Percentiles rank a stretch among this genome's conserved stretches.
phyloP scores from a whole-genome alignment of 495 filamentous ascomycete genomes.

The Rhizodiscina lignyota region DNA sequence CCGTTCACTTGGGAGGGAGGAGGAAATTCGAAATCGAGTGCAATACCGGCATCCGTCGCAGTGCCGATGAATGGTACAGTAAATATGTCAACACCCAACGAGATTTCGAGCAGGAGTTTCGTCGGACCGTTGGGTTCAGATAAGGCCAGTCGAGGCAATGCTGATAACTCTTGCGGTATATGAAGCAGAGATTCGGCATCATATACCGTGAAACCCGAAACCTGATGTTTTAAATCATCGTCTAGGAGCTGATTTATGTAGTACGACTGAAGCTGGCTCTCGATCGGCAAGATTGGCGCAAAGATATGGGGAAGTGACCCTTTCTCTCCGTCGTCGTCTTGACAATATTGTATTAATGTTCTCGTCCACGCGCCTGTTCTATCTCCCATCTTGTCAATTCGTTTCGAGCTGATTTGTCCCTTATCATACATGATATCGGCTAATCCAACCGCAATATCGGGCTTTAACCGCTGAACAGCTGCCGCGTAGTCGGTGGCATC shows the following conservation, averaged over 20 bases:
- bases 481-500: conserved; percentile 48
- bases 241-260: conserved; percentile 58
- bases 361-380: conserved; percentile 60
- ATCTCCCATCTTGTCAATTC: conserved; percentile 69
- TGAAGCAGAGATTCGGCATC: conserved; percentile 51
- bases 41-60: conserved; percentile 73
- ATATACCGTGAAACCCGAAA: conserved; percentile 75
- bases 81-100: conserved; percentile 64
- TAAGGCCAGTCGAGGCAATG: conserved; percentile 58
- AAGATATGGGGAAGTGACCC: conserved; percentile 31
- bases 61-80: conserved; percentile 54
- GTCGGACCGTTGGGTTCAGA: conserved; percentile 52
- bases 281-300: conserved; percentile 64
- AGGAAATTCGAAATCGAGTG: conserved; percentile 59
- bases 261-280: conserved; percentile 53
- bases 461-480: conserved; percentile 41
- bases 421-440: conserved; percentile 53
- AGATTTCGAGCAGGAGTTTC: conserved; percentile 52
- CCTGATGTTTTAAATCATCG: conserved; percentile 28
- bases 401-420: conserved; percentile 40
- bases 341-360: conserved; percentile 31
- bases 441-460: conserved; percentile 68
- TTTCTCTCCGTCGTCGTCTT: conserved; percentile 20
- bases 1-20: neutral
- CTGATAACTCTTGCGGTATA: conserved; percentile 36